Evolutionary conservation across 225 moss, liverwort and hornwort species (phyloP), one percentile per base, ranked within the genome.

Genomic region (Bryoerythrophyllum caledonicum): DNA sequence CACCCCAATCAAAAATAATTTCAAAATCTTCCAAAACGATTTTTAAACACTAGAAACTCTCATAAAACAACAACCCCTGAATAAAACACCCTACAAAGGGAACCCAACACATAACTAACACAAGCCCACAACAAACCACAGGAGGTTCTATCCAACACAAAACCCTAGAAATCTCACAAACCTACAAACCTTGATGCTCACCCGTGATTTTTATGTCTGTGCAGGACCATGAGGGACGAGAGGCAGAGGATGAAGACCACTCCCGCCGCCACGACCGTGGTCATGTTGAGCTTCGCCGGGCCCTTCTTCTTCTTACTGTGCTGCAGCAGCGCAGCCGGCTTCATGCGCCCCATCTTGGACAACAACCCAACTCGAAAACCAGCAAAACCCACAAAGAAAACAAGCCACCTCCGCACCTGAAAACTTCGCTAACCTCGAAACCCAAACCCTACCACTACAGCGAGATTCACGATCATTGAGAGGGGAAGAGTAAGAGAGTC

Each of bases 271-370:
- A 86, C 91, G 60, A 96, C 80, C 6, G 86, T 87, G 26, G 82
- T 53, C 2, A 83, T 68, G 52, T 87, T 92, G 65, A 89, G 60
- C 72, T 90, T 89, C 49, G 81, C 76, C 21, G 96, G 94, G 4
- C 74, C 90, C 64, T 96, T 96, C 86, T 91, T 91, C 72, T 78
- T 90, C 83, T 92, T 92, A 73, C 96, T 96, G 60, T 92, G 96
- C 77, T 86, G 87, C 71, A 96, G 59, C 85, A 96, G 76, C 40
- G 86, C 90, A 65, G 86, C 91, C 19, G 94, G 94, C 76, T 94
- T 96, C 73, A 94, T 90, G 74, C 90, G 90, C 46, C 80, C 88
- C 92, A 94, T 68, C 24, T 10, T 62, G 14, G 37, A 28, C 3
- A 20, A 5, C 15, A 60, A 16, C 41, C 5, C n/a, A 27, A 13